Conservation (phyloP, 202 grass and related monocot species). For the Carex sylvatica region DNA sequence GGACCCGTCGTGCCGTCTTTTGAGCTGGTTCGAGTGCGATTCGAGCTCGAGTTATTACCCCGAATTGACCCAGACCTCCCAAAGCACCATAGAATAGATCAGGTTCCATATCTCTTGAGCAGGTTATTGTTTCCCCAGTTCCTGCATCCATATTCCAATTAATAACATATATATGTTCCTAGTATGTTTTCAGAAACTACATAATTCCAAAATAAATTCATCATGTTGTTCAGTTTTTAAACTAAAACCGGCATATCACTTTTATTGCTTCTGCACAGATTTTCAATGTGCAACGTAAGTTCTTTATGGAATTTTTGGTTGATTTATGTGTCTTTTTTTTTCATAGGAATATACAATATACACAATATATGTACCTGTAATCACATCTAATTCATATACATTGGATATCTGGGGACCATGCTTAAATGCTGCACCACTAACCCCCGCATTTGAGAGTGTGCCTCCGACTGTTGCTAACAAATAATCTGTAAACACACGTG, state of each 20-base stretch:
- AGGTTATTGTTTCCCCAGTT: conserved; percentile 48
- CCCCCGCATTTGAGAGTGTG: conserved; percentile 68
- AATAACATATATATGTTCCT: background rate
- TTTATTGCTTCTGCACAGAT: background rate
- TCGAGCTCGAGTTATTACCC: conserved; percentile 48
- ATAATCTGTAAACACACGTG: conserved; percentile 58
- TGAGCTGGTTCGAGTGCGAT: conserved; percentile 31
- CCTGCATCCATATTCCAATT: conserved; percentile 24
- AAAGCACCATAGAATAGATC: conserved; percentile 56
- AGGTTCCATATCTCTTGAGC: conserved; percentile 31
- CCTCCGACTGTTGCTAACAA: conserved; percentile 61
- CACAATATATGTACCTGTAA: conserved; percentile 35
- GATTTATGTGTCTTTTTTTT: background rate
- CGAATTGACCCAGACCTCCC: conserved; percentile 52
- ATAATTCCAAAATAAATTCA: background rate
- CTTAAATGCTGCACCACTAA: conserved; percentile 53
- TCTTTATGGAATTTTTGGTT: background rate
- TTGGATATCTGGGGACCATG: conserved; percentile 69
- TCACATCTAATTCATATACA: conserved; percentile 54
- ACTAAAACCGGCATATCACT: background rate
- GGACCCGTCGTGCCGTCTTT: conserved; percentile 29
- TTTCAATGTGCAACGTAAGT: background rate
- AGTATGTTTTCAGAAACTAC: background rate
- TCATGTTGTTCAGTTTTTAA: background rate
- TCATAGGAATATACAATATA: background rate